Evolutionary conservation across 345 rosid species (phyloP), one percentile per base, ranked within the genome.

Genomic region (Mercurialis annua): DNA sequence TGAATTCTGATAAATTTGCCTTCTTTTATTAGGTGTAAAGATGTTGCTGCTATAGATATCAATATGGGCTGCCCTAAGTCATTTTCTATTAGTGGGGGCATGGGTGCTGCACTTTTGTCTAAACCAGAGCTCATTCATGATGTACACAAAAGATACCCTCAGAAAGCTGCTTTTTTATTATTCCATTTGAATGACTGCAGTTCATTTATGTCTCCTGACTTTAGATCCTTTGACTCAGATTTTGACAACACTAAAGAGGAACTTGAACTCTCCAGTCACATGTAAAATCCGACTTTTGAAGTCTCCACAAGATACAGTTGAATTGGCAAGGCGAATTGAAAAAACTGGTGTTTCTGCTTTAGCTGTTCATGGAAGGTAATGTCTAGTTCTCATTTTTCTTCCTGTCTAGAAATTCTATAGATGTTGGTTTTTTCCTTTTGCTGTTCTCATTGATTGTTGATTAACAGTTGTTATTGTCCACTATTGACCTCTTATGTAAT

Each of bases 51-150:
- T 20, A 75, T 92, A 52, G 98, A 92, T 79, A 76, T 92, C 71
- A 92, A 92, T 70, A 92, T 92, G 98, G 98, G 98, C 71, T 92
- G 97, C 73, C 98, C 98, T 34, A 92, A 71, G 77, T 83, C 96
- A 59, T 92, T 92, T 80, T 92, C 98, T 64, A 57, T 90, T 63
- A 92, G 92, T 64, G 98, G 97, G 60, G 98, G 98, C 59, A 92
- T 92, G 98, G 98, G 98, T 48, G 96, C 98, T 82, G 98, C 97
- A 55, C 78, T 92, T 48, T 77, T 92, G 79, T 67, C 78, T 61
- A 90, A 87, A 71, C 97, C 96, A 6, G 89, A 92, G 65, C 90
- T 92, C 40, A 90, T 90, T 74, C 87, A 80, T 53, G 97, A 92
- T 85, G 98, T 92, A 83, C 69, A 82, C 60, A 29, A 31, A 72